phyloP scores from a whole-genome alignment of 345 rosid genomes.

The Syzygium aromaticum region DNA sequence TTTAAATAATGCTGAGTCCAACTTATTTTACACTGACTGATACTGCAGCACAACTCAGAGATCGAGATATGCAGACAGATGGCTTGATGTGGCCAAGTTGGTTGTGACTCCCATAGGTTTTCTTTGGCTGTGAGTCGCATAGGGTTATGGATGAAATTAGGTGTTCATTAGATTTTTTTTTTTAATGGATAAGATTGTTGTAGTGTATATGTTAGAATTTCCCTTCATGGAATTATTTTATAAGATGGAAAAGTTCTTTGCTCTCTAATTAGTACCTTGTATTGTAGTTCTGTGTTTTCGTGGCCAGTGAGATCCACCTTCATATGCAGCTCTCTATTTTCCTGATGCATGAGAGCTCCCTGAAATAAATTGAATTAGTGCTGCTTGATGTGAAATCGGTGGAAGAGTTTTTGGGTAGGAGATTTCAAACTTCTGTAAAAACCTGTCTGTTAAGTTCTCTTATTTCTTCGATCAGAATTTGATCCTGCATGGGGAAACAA shows the following conservation, averaged over 20 bases:
- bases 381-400: neutral
- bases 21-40: neutral
- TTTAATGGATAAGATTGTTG: neutral
- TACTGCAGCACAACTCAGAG: neutral
- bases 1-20: neutral
- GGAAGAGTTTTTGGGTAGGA: neutral
- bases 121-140: neutral
- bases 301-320: slow-evolving; percentile 31
- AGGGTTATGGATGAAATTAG: neutral
- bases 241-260: neutral
- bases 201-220: neutral
- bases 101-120: neutral
- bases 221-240: neutral
- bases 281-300: slow-evolving; percentile 44
- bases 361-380: slow-evolving; percentile 16
- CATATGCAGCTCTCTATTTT: slow-evolving; percentile 40
- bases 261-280: slow-evolving; percentile 33
- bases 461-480: slow-evolving; percentile 43
- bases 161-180: neutral
- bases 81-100: too few species aligned
- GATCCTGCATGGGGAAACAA: slow-evolving; percentile 36
- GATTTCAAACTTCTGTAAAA: neutral
- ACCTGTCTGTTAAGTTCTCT: slow-evolving; percentile 58
- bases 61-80: neutral
- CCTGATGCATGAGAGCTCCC: slow-evolving; percentile 51